Evolutionary conservation across 345 rosid species (phyloP), one percentile per base, ranked within the genome.

Genomic region (Camelina hispida): DNA sequence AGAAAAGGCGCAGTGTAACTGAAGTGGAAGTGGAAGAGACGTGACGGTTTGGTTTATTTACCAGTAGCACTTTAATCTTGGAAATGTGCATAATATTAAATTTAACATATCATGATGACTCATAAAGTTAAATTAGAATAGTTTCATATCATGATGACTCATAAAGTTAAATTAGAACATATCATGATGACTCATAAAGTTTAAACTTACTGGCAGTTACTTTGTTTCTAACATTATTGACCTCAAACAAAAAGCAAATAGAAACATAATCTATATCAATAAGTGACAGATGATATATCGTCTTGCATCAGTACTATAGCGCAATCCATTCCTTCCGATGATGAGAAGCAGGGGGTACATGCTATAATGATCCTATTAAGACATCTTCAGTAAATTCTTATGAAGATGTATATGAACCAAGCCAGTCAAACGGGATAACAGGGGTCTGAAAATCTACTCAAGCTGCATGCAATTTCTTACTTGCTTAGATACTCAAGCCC

Each of bases 401-500:
- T 3, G 6, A 7, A 20, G n/a, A 38, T 38, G 18, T 32, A 46
- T 18, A 35, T 11, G 32, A 57, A 11, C 6, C 14, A 64, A 55
- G 14, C 22, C 10, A 34, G 20, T 9, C 7, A 10, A 37, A 35
- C 54, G 44, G 65, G 6, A 34, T 30, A 18, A 70, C 11, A 40
- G 1, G 50, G 51, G 51, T 7, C 65, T 18, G 32, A 1, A 38
- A 6, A 59, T 23, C 18, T 35, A 11, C 28, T 35, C 28, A 16
- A 35, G 67, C 68, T 47, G n/a, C 59, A 20, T 43, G 48, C 57
- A 43, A 17, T 22, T 62, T 53, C 63, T 55, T 43, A 15, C 9
- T 64, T 32, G 46, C 16, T 6, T 20, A 44, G 55, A 50, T 37
- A 23, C n/a, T 71, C 16, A 34, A 51, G 14, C 60, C 42, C n/a